Evolutionary conservation across 1,139 yeast species (phyloP).

Genomic region (Kodamaea plutei): DNA sequence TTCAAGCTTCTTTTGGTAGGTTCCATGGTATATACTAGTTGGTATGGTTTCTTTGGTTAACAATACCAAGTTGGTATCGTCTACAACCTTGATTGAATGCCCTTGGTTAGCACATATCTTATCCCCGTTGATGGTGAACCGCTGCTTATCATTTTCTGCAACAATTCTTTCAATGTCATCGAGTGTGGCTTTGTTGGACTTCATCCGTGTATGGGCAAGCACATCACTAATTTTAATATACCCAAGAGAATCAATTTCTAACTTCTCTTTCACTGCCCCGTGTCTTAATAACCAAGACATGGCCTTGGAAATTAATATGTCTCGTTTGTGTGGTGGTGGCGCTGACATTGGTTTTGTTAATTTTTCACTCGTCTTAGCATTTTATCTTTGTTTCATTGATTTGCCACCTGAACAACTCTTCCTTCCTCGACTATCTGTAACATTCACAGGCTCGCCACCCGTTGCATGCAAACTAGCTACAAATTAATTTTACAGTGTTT

Average conservation of each 20-base stretch:
- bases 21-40: constrained; percentile 69
- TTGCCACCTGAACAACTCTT: no score
- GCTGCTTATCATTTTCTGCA: constrained; percentile 58
- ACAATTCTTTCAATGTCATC: constrained; percentile 65
- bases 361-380: no score
- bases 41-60: constrained; percentile 23
- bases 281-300: constrained; percentile 78
- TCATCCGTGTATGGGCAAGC: constrained; percentile 55
- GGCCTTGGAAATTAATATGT: constrained; percentile 61
- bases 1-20: constrained; percentile 49
- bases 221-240: constrained; percentile 53
- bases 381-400: no score
- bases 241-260: constrained; percentile 65
- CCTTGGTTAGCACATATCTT: constrained; percentile 89
- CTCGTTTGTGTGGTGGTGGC: constrained; percentile 29
- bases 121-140: constrained; percentile 47
- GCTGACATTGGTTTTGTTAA: background rate
- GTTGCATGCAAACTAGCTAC: background rate
- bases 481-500: background rate
- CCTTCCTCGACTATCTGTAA: constrained; percentile 1
- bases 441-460: no score
- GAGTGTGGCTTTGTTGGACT: constrained; percentile 47
- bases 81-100: constrained; percentile 59
- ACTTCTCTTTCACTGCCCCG: constrained; percentile 69
- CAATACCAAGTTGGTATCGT: constrained; percentile 40